Evolutionary conservation across 352 stramenopile genomes (phyloP).

Genomic region (Phytophthora palmivora): DNA sequence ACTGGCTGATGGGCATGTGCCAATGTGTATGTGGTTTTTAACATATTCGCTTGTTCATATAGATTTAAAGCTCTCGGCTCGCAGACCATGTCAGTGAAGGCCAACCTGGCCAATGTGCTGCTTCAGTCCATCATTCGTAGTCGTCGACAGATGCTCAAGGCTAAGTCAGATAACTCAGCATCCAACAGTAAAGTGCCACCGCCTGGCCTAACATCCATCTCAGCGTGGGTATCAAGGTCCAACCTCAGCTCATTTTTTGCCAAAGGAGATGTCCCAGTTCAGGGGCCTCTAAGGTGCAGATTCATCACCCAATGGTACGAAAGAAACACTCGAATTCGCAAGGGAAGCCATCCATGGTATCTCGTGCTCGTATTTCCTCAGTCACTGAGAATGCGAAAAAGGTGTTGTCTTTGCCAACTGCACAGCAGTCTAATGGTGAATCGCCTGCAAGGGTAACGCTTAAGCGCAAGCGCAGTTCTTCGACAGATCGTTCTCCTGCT

Average conservation of each 20-base stretch:
- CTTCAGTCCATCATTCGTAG: conserved; percentile 77
- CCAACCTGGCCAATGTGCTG: conserved; percentile 50
- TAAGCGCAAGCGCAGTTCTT: conserved; percentile 45
- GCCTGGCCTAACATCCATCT: conserved; percentile 42
- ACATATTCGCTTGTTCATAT: conserved; percentile 15
- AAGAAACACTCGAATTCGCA: conserved; percentile 49
- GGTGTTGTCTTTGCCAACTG: conserved; percentile 27
- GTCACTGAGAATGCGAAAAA: conserved; percentile 27
- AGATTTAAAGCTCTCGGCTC: conserved; percentile 52
- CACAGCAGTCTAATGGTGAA: conserved; percentile 26
- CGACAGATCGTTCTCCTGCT: conserved; percentile 15
- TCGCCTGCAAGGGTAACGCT: conserved; percentile 10
- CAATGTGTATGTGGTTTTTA: conserved; percentile 12
- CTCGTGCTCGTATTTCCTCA: conserved; percentile 12
- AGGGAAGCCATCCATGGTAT: conserved; percentile 13
- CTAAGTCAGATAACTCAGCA: conserved; percentile 45
- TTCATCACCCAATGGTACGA: conserved; percentile 71
- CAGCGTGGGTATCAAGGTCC: conserved; percentile 42
- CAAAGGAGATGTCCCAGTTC: conserved; percentile 8
- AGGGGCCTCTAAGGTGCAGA: conserved; percentile 15
- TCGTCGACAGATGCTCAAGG: conserved; percentile 79
- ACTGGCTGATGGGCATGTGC: not conserved
- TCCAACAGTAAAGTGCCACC: conserved; percentile 7
- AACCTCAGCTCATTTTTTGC: conserved; percentile 43
- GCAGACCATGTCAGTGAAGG: conserved; percentile 33